Conservation (phyloP, 805 yeast genomes). For the Wickerhamiella bombiphila region DNA sequence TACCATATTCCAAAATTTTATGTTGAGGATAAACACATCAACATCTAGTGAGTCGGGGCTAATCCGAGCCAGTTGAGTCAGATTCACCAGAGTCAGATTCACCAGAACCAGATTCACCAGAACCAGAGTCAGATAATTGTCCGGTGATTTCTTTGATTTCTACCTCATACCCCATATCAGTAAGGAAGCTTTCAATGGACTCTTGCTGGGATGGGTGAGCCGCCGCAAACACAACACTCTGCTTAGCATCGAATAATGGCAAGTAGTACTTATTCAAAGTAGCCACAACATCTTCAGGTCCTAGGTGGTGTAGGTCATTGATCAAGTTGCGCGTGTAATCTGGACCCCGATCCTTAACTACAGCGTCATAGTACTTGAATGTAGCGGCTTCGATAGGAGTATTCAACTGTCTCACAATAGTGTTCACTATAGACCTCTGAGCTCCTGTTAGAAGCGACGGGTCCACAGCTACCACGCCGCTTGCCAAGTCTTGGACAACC, state of each 20-base stretch:
- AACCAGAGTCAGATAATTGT: too few species aligned
- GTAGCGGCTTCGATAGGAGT: constrained; percentile 51
- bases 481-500: constrained; percentile 46
- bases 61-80: too few species aligned
- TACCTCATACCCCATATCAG: constrained; percentile 44
- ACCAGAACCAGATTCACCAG: too few species aligned
- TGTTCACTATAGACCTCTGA: constrained; percentile 57
- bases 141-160: constrained; percentile 35
- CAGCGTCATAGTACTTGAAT: constrained; percentile 48
- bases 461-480: constrained; percentile 43
- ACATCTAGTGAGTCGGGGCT: too few species aligned
- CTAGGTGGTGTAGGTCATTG: constrained; percentile 33
- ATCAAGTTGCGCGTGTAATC: constrained; percentile 43
- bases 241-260: constrained; percentile 44
- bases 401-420: constrained; percentile 54
- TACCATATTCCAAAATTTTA: too few species aligned
- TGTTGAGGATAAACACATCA: too few species aligned
- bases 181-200: constrained; percentile 34
- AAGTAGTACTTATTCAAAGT: constrained; percentile 44
- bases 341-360: constrained; percentile 57
- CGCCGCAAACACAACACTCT: constrained; percentile 51
- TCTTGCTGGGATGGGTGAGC: constrained; percentile 54
- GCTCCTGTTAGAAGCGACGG: constrained; percentile 53
- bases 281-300: constrained; percentile 33
- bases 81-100: too few species aligned